Percentiles rank a stretch among this genome's conserved stretches.
Evolutionary conservation across 139 green algal genomes (phyloP).

Genomic region (Auxenochlorella protothecoides): DNA sequence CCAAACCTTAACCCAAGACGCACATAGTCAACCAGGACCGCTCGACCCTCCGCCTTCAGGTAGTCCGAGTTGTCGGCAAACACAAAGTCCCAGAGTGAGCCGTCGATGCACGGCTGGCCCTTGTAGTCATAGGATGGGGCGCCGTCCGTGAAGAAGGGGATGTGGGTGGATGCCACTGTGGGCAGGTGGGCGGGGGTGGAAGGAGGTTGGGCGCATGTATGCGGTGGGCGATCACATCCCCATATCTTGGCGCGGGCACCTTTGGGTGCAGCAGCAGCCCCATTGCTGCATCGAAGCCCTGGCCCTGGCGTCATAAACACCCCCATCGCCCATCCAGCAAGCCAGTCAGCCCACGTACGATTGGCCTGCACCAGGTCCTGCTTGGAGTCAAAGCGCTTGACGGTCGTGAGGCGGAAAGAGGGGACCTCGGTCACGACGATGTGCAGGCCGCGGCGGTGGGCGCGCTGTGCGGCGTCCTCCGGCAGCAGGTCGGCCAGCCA

Average conservation of each 20-base stretch:
- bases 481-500: constrained; percentile 66
- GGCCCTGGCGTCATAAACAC: neutral
- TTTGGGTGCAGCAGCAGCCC: neutral
- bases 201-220: neutral
- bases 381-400: constrained; percentile 34
- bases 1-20: neutral
- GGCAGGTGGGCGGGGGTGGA: neutral
- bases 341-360: no score
- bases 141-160: constrained; percentile 62
- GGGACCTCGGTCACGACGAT: constrained; percentile 35
- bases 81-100: constrained; percentile 42
- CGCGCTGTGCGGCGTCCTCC: constrained; percentile 40
- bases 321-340: no score
- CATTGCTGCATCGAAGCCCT: constrained; percentile 10
- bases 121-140: constrained; percentile 21
- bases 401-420: constrained; percentile 15
- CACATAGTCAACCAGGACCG: constrained; percentile 39
- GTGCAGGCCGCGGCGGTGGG: constrained; percentile 18
- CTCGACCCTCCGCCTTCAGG: constrained; percentile 19
- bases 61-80: constrained; percentile 22
- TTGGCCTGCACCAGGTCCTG: constrained; percentile 50
- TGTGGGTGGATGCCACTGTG: constrained; percentile 33
- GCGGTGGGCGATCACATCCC: neutral
- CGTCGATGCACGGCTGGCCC: constrained; percentile 38
- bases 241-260: neutral